Evolutionary conservation across 345 rosid genomes (phyloP), one percentile per base, ranked within the genome.

Genomic region (Melaleuca alternifolia): DNA sequence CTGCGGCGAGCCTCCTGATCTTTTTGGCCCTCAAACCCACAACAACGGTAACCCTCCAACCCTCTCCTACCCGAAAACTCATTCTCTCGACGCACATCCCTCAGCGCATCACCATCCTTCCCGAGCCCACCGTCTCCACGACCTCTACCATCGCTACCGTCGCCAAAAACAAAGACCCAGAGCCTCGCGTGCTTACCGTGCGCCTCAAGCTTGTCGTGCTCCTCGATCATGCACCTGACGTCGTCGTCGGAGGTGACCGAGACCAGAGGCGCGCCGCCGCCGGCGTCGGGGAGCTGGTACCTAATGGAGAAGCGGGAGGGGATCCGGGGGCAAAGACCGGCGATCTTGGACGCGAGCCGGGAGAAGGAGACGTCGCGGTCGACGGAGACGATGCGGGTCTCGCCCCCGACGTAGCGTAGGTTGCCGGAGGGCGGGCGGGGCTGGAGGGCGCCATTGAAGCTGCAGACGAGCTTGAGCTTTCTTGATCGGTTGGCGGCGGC

Each of bases 331-430:
- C 85, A 89, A 20, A 90, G 84, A n/a, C 85, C 87, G 26, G 84
- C 88, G 24, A 88, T 85, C 85, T 84, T 91, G 26, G 79, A 86
- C 10, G 30, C 83, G 10, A 90, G 88, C 16, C 86, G 85, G 26
- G 86, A 81, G 87, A 86, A 88, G 41, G 85, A 57, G 59, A 87
- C 87, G 87, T 50, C 57, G 9, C 89, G 86, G 33, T 90, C 89
- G 5, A 88, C 52, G 59, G 88, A 85, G n/a, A 91, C 16, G 28
- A 90, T 87, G 28, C 89, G 91, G 21, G 92, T 88, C 85, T 90
- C 92, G 26, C 91, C 91, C 50, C 91, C 92, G 50, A 86, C 53
- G 88, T 89, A 90, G 77, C 88, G 87, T 6, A 89, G 87, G 41
- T 52, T 83, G 52, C 83, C 84, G 41, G 85, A 84, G 7, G 85